Percentiles rank a stretch among this genome's conserved stretches.
Conservation (phyloP, 31 red algal genomes). For the Odonthalia washingtoniensis region DNA sequence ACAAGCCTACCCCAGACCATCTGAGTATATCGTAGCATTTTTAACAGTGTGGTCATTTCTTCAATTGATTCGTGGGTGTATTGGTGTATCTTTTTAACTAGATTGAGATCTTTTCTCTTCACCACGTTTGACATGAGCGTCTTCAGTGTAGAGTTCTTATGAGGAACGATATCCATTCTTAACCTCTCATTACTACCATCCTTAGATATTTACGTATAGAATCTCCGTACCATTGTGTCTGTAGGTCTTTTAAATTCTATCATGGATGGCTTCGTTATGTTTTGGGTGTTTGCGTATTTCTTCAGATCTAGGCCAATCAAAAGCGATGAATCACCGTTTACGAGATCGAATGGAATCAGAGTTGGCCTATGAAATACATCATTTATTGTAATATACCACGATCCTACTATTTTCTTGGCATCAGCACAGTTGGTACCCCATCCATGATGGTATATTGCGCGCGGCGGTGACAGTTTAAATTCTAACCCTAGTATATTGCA, state of each 20-base stretch:
- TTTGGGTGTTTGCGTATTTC: not conserved
- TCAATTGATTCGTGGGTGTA: conserved; percentile 10
- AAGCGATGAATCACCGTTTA: not conserved
- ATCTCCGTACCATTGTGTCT: not conserved
- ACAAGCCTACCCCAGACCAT: not conserved
- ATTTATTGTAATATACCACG: not conserved
- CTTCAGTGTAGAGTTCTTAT: not conserved
- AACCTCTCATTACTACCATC: not conserved
- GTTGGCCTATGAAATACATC: not conserved
- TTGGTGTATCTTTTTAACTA: conserved; percentile 30
- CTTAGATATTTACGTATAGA: not conserved
- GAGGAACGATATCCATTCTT: not conserved
- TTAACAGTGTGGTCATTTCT: conserved; percentile 23
- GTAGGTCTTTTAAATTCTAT: not conserved
- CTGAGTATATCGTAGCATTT: not conserved
- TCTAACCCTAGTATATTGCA: not conserved
- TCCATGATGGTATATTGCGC: not conserved
- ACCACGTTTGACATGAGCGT: not conserved
- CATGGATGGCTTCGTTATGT: not conserved
- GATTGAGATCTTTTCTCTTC: not conserved
- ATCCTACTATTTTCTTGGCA: not conserved
- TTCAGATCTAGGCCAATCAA: conserved; percentile 1
- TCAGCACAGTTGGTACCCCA: conserved; percentile 15
- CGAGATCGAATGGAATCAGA: conserved; percentile 4
- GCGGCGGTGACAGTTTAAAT: not conserved